Base-by-base conservation (phyloP, 805 yeast genomes). In the Dipodascus albidus region DNA sequence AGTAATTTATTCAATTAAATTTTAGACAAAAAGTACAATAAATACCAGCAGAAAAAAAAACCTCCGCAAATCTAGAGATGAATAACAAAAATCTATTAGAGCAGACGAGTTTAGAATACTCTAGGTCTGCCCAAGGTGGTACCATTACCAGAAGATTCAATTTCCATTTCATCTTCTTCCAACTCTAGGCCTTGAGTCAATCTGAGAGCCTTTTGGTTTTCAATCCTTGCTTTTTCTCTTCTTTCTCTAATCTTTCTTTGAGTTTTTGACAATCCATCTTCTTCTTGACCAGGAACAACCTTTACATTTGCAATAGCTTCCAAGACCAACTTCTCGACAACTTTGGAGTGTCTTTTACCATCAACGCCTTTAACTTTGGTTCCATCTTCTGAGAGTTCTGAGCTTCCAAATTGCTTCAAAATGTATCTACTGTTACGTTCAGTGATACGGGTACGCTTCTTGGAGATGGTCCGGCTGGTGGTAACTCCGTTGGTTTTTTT, bases 91-190 rank as follows among this genome's bases (percentile, higher is more conserved):
- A n/a, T n/a, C n/a, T 27, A 27, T 11, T 27, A 6, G 33, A 11
- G 33, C 9, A 27, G 11, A 6, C 33, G 6, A 38, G n/a, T 6
- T 17, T 38, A 38, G 44, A 38, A 38, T 17, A 38, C 44, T 38
- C 44, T 60, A 52, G 88, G 89, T 27, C 83, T 81, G 47, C 96
- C 96, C 58, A 89, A 69, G 11, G 95, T 84, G 33, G 96, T 89
- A 54, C 96, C 96, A 64, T 81, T 80, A 41, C 87, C 86, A 23
- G 74, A 67, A 8, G 70, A 60, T 23, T 71, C 67, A 49, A 74
- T 66, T 31, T 72, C 68, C 55, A 79, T 68, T 19, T 75, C 72
- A 41, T 75, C 85, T 53, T 80, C 86, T 42, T 84, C 74, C n/a
- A 81, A 83, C 1, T 78, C 19, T 19, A 15, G 4, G 19, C 49